Evolutionary conservation across 805 yeast genomes (phyloP), one percentile per base, ranked within the genome.

Genomic region (Metschnikowia lochheadii): DNA sequence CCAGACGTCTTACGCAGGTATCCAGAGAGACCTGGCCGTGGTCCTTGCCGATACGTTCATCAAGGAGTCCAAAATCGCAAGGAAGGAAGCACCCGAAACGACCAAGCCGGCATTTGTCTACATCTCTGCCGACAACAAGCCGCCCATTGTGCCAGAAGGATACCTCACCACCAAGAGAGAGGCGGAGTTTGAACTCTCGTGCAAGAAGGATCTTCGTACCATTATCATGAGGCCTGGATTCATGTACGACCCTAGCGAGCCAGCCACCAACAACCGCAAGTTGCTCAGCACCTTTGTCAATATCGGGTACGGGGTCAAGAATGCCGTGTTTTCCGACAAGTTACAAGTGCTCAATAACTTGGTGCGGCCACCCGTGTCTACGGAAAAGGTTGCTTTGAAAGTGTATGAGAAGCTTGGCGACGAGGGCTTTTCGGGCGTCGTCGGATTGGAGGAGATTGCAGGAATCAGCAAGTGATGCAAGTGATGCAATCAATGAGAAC

Each of bases 171-270:
- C 94, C 20, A 90, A 90, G 60, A 71, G 96, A 57, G 82, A 76
- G 52, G 92, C 97, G 0, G 97, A 90, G 63, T 64, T 65, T 21
- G 84, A 80, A 56, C 64, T 82, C 18, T 63, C 73, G 26, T 69
- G 79, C 18, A 68, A 72, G n/a, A 62, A 66, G 2, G 63, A 63
- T 1, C 69, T 87, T 21, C 76, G 92, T 50, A 71, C 85, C 0
- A 80, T 90, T 1, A 63, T 86, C 14, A 54, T 87, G 67, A 76
- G 96, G 53, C 97, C 97, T 0, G 95, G 95, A 0, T 81, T 89
- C 58, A 83, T 90, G 90, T 86, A 70, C 60, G 95, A 88, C 61
- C 80, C 74, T 17, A 58, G 56, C 35, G 61, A 60, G 40, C 55
- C 62, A 2, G 56, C 62, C 6, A 55, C 60, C 32, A 69, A 69